Evolutionary conservation across 1,139 yeast genomes (phyloP).

Genomic region (Blastobotrys proliferans): DNA sequence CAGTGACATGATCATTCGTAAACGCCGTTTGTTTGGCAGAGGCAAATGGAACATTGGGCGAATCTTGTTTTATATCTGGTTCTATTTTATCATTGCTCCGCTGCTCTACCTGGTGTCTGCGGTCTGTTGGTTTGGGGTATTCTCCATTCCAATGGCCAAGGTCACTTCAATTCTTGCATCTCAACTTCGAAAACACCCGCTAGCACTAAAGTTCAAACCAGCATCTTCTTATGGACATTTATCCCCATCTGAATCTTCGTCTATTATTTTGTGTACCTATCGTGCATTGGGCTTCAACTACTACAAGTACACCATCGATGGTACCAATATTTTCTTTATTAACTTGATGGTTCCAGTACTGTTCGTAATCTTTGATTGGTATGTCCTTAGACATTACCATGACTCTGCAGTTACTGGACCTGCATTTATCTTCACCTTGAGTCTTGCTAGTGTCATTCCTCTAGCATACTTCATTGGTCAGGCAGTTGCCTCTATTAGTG

Average conservation of each 20-base stretch:
- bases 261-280: slow-evolving; percentile 73
- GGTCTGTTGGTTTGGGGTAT: slow-evolving; percentile 76
- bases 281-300: slow-evolving; percentile 89
- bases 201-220: slow-evolving; percentile 68
- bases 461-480: slow-evolving; percentile 96
- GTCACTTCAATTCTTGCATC: slow-evolving; percentile 61
- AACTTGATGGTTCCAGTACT: slow-evolving; percentile 75
- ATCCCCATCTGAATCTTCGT: slow-evolving; percentile 34
- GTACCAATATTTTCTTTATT: slow-evolving; percentile 89
- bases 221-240: slow-evolving; percentile 50
- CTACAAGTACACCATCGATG: slow-evolving; percentile 93
- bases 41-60: slow-evolving; percentile 91
- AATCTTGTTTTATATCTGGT: slow-evolving; percentile 68
- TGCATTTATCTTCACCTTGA: slow-evolving; percentile 59
- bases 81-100: slow-evolving; percentile 69
- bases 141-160: slow-evolving; percentile 92
- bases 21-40: slow-evolving; percentile 74
- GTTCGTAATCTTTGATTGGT: slow-evolving; percentile 80
- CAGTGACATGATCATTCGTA: slow-evolving; percentile 18
- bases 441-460: slow-evolving; percentile 84
- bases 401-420: slow-evolving; percentile 55
- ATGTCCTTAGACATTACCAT: slow-evolving; percentile 50
- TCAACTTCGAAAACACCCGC: slow-evolving; percentile 86
- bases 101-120: slow-evolving; percentile 52
- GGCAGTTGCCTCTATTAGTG: slow-evolving; percentile 97